Evolutionary conservation across 2,329 filamentous ascomycete species (phyloP).

Genomic region (Penicillium janthinellum): DNA sequence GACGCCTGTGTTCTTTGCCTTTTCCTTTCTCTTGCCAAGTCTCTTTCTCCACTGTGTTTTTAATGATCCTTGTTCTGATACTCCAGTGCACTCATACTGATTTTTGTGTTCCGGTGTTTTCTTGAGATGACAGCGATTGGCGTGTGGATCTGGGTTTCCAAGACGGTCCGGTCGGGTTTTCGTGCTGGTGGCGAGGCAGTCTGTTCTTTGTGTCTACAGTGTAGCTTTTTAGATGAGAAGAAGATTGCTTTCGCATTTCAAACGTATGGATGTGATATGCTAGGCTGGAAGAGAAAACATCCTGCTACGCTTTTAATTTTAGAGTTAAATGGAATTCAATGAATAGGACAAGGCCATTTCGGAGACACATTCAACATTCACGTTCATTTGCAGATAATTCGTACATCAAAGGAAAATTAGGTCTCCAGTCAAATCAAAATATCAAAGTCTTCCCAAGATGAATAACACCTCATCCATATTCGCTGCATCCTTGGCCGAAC

Average conservation of each 20-base stretch:
- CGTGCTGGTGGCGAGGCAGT: constrained; percentile 16
- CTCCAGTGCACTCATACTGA: constrained; percentile 18
- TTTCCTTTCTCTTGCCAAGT: neutral
- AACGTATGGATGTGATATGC: too few species aligned
- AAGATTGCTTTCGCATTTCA: constrained; percentile 14
- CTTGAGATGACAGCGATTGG: constrained; percentile 27
- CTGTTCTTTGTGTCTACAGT: constrained; percentile 13
- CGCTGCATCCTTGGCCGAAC: neutral
- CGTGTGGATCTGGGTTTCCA: constrained; percentile 26
- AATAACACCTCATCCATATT: neutral
- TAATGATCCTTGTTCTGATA: constrained; percentile 20
- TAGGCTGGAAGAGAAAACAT: neutral
- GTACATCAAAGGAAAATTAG: constrained; percentile 8
- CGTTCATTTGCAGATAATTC: constrained; percentile 8
- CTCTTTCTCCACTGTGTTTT: constrained; percentile 20
- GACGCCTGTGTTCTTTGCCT: neutral
- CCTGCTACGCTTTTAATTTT: too few species aligned
- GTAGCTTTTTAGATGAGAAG: constrained; percentile 17
- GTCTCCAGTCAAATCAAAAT: neutral
- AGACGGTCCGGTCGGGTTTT: constrained; percentile 12
- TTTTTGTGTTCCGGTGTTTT: constrained; percentile 19
- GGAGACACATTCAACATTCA: neutral
- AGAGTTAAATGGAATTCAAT: too few species aligned
- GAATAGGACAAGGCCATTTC: too few species aligned
- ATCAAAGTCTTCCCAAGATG: neutral